Percentiles rank a stretch among this genome's conserved stretches.
Conservation (phyloP, 2,329 filamentous ascomycete species). For the Beauveria rudraprayagi region DNA sequence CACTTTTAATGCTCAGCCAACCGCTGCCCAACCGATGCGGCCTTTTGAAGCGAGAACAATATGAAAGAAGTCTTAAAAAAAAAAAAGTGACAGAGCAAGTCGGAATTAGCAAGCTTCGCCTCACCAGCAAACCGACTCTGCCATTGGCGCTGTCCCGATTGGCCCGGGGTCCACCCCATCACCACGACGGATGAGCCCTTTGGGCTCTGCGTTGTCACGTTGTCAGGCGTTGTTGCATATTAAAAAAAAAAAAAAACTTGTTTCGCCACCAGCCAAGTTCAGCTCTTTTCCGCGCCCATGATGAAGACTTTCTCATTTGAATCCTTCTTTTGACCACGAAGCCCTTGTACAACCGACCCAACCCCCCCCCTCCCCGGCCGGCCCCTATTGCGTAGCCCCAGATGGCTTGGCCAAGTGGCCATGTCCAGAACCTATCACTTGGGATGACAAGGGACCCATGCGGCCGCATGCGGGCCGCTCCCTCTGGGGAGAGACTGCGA, state of each 20-base stretch:
- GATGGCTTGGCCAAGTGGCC: neutral
- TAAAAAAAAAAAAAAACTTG: too few relatives aligned
- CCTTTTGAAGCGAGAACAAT: too few relatives aligned
- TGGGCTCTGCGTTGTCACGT: neutral
- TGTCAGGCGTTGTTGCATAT: neutral
- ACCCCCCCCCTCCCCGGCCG: neutral
- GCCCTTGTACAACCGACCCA: neutral
- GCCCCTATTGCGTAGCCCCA: neutral
- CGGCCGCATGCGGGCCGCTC: neutral
- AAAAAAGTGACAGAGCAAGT: too few relatives aligned
- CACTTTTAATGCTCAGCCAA: neutral
- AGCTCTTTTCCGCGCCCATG: too few relatives aligned
- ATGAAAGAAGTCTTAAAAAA: too few relatives aligned
- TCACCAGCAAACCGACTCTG: neutral
- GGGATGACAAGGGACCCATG: neutral
- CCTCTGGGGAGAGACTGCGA: neutral
- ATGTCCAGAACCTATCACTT: slow-evolving; percentile 1
- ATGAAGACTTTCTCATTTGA: too few relatives aligned
- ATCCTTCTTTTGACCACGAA: neutral
- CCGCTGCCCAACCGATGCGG: neutral
- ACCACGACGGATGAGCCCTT: neutral
- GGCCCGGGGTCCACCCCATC: neutral
- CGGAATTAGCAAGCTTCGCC: neutral
- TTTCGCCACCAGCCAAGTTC: too few relatives aligned
- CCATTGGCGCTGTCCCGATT: neutral